Conservation (phyloP, 768 basidiomycete genomes). For the Sporobolomyces phaffii region DNA sequence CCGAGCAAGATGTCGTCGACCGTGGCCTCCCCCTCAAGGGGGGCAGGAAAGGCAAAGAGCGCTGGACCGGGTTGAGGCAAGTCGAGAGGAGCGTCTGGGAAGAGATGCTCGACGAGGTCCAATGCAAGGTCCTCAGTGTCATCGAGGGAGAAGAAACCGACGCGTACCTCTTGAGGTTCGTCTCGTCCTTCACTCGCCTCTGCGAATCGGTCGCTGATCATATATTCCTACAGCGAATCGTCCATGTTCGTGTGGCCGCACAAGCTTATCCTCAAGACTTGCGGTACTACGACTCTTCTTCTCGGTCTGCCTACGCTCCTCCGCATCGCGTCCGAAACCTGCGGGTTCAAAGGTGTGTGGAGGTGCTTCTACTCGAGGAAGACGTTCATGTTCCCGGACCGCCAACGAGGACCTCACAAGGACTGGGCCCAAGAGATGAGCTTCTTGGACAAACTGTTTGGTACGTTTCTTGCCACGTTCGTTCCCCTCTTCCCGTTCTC, state of each 20-base stretch:
- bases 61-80: conserved; percentile 66
- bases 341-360: conserved; percentile 59
- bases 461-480: conserved; percentile 46
- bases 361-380: conserved; percentile 97
- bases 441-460: conserved; percentile 83
- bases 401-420: conserved; percentile 82
- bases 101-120: conserved; percentile 92
- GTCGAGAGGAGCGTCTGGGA: conserved; percentile 79
- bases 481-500: background rate
- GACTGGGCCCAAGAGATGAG: conserved; percentile 91
- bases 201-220: background rate
- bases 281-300: conserved; percentile 95
- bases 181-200: conserved; percentile 15
- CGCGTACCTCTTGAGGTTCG: conserved; percentile 90
- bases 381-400: conserved; percentile 98
- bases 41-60: conserved; percentile 46
- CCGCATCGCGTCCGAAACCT: conserved; percentile 64
- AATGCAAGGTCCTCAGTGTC: conserved; percentile 89
- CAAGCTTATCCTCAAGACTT: conserved; percentile 95
- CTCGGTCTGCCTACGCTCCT: conserved; percentile 90
- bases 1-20: conserved; percentile 51
- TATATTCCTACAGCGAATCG: conserved; percentile 97
- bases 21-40: conserved; percentile 21
- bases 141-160: conserved; percentile 84
- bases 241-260: conserved; percentile 92